Evolutionary conservation across 768 basidiomycete genomes (phyloP), one percentile per base, ranked within the genome.

Genomic region (Russula virescens): DNA sequence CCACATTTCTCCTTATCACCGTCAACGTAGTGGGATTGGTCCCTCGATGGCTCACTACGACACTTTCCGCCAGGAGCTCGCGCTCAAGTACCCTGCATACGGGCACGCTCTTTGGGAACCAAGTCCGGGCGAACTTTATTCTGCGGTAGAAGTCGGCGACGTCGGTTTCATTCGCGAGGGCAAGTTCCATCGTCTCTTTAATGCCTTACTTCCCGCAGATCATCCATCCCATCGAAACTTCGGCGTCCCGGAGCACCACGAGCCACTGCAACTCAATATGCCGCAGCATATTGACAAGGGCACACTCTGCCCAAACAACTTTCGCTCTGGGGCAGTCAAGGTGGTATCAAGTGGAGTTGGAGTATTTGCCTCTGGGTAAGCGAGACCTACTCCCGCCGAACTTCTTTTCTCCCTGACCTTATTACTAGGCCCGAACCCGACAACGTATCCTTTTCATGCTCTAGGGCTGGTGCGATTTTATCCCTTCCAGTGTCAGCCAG

Each of bases 31-130:
- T 11, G 38, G 38, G 13, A 40, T 31, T 31, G 31, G 8, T 31
- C 5, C 23, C 46, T 11, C 25, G 25, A 50, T 50, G 49, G 49
- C 49, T 50, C 49, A 50, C 28, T 50, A 31, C 18, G 26, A 50
- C 28, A 31, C 16, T 28, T 50, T 50, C 49, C 49, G 49, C 18
- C 49, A 50, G 49, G 49, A 50, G 14, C 34, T 54, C 21, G 38
- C 53, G 23, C 45, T 34, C 25, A 21, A 46, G 10, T 46, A 55
- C 21, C 28, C 55, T 43, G 43, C 43, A 8, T 23, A 35, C 18
- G 43, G 28, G 28, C 26, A 55, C n/a, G 43, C 55, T 2, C 43
- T 55, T 1, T 55, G 55, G 55, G 55, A 55, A 21, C 55, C 55
- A n/a, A 46, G 42, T 10, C 54, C 42, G 16, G 54, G 54, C 4